Evolutionary conservation across 495 filamentous ascomycete genomes (phyloP), one percentile per base, ranked within the genome.

Genomic region (Peziza echinospora): DNA sequence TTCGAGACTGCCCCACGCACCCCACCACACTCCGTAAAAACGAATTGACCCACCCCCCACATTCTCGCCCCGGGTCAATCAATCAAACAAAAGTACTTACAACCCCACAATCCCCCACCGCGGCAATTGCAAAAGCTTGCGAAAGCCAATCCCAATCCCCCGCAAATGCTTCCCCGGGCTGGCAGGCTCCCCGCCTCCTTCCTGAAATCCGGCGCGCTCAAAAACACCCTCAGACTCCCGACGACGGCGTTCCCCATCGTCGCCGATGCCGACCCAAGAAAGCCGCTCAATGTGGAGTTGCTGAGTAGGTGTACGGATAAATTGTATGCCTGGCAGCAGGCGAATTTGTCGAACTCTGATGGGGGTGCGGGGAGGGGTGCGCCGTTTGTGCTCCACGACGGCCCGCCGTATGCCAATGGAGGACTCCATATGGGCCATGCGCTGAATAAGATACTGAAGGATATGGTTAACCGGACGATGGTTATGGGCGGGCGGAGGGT

Each of bases 351-450:
- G 43, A 67, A 65, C 43, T 61, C 71, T 28, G 62, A 72, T 42
- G n/a, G n/a, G n/a, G n/a, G n/a, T n/a, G n/a, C n/a, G n/a, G n/a
- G n/a, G n/a, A n/a, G n/a, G n/a, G n/a, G n/a, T n/a, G n/a, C n/a
- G n/a, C 63, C 68, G 9, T 96, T 94, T 54, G 65, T 85, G 9
- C 68, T 99, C 9, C 87, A 96, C 63, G 89, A 99, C 76, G 89
- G 89, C 0, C 89, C 89, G 1, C 89, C 91, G 0, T 99, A 96
- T 60, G 89, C 89, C 42, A 99, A 99, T 59, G 89, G 91, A 24
- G 70, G 66, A n/a, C 68, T 99, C 2, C 89, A 99, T 60, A 73
- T 92, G 50, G 89, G 89, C n/a, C 89, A 99, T 69, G 91, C 89
- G 23, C 65, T 99, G 45, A 99, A 99, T 63, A 99, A 99, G 61